Base-by-base conservation (phyloP, 2,329 filamentous ascomycete genomes). In the Colletotrichum sp. region DNA sequence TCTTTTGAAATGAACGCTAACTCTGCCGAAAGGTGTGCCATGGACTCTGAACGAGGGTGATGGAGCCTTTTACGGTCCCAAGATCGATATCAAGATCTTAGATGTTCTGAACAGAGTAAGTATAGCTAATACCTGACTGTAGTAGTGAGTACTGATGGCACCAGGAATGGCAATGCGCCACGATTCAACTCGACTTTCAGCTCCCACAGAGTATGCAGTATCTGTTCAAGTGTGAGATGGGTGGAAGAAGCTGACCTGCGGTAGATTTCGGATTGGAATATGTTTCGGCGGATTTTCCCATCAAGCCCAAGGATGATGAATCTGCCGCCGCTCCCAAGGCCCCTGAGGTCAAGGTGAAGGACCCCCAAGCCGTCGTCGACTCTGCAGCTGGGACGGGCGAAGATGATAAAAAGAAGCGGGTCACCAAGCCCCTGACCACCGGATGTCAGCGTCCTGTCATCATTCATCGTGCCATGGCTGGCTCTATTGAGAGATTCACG, bases 61-160 rank as follows among this genome's bases (percentile, higher is more conserved):
- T 81, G 97, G 97, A 82, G 97, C 97, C 69, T 99, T 99, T 87
- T 99, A 99, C 84, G 97, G 97, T 3, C 97, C 97, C 67, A 99
- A 99, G 91, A 98, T 99, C 80, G 97, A 99, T 81, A 97, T 99
- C 82, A 98, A 95, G 77, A 96, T 99, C 82, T 93, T 93, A 67
- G 96, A 98, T 85, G 95, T 95, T 61, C 88, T 98, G 79, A 92
- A 93, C 85, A 92, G 96, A 83, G 95, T 67, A 96, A 32, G 68
- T 34, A n/a, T 63, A 15, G 16, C 18, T 9, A 34, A 21, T 24
- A 6, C 38, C 13, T 38, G 60, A 26, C 4, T n/a, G 24, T 7
- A 18, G 61, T 15, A 18, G 6, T 26, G 24, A 16, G 52, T 52
- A 38, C 36, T 5, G 18, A 58, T 78, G 26, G 75, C 34, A 15